These are phyloP conservation scores for Camellia sinensis DNA, from an alignment of 148 eudicot genomes.

Conservation along the genomic window DNA sequence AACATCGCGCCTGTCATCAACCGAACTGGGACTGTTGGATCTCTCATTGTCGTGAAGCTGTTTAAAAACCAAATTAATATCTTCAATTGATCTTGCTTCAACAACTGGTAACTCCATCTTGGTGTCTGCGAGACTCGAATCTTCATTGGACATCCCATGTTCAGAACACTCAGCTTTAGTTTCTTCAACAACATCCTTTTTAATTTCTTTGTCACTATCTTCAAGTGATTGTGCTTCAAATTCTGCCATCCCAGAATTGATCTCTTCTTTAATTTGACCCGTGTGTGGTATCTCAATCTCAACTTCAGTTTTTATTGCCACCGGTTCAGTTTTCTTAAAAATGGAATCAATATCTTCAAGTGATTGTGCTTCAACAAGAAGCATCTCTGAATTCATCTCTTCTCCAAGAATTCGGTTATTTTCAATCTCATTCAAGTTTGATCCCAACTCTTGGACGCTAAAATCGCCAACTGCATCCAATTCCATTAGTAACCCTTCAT, in stretches of 20 bases:
- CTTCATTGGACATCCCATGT: neutral
- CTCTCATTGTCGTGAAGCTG: constrained; percentile 7
- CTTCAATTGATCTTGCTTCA: constrained; percentile 23
- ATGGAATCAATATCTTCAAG: constrained; percentile 18
- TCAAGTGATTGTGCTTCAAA: constrained; percentile 33
- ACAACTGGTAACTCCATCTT: constrained; percentile 22
- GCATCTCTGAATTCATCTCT: constrained; percentile 16
- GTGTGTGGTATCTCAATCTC: constrained; percentile 15
- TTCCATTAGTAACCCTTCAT: constrained; percentile 64
- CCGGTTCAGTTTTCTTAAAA: constrained; percentile 15
- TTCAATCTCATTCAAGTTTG: constrained; percentile 28
- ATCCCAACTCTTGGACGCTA: constrained; percentile 31
- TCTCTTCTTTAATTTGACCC: constrained; percentile 19
- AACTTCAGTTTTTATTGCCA: constrained; percentile 21
- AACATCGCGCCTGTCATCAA: constrained; percentile 1
- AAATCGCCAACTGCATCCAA: constrained; percentile 82
- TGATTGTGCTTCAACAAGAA: constrained; percentile 24
- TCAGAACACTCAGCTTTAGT: constrained; percentile 18
- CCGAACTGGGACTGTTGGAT: constrained; percentile 1
- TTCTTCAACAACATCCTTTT: constrained; percentile 26
- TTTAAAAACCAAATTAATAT: constrained; percentile 18
- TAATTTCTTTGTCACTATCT: constrained; percentile 28
- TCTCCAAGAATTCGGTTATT: constrained; percentile 10
- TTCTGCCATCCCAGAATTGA: constrained; percentile 22
- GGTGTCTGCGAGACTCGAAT: constrained; percentile 2